Conservation (phyloP, 768 basidiomycete genomes). For the Russula virescens region DNA sequence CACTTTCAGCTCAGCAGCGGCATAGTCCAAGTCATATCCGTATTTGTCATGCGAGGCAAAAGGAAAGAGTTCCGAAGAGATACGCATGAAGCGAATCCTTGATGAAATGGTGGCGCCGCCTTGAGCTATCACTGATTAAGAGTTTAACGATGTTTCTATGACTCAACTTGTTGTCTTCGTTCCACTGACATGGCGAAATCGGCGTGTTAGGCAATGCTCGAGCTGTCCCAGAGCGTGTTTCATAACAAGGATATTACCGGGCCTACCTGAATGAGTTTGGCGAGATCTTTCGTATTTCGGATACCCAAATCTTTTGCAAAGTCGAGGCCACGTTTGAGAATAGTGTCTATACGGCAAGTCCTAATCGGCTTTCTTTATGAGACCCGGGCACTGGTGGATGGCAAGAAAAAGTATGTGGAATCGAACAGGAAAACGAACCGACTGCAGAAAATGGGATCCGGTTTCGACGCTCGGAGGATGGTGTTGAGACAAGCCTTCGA, state of each 20-base stretch:
- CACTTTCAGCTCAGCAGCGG: conserved; percentile 47
- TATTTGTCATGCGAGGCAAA: conserved; percentile 78
- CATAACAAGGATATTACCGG: background rate
- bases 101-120: conserved; percentile 5
- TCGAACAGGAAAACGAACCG: conserved; percentile 37
- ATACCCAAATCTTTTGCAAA: conserved; percentile 77
- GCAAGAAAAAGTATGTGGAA: too few relatives aligned
- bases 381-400: background rate
- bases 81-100: conserved; percentile 77
- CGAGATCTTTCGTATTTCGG: conserved; percentile 67
- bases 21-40: conserved; percentile 80
- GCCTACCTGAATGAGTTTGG: conserved; percentile 55
- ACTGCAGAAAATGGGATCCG: conserved; percentile 71
- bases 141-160: too few relatives aligned
- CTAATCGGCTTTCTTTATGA: conserved; percentile 18
- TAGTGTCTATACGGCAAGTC: conserved; percentile 59
- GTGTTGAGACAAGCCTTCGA: conserved; percentile 78
- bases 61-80: conserved; percentile 92
- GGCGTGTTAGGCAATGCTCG: background rate
- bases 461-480: conserved; percentile 64
- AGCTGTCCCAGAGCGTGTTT: too few relatives aligned
- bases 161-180: conserved; percentile 59
- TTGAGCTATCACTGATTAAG: background rate
- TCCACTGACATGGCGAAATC: conserved; percentile 50
- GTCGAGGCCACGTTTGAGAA: conserved; percentile 74